Evolutionary conservation across 2,329 filamentous ascomycete genomes (phyloP), one percentile per base, ranked within the genome.

Genomic region (Colletotrichum sojae): DNA sequence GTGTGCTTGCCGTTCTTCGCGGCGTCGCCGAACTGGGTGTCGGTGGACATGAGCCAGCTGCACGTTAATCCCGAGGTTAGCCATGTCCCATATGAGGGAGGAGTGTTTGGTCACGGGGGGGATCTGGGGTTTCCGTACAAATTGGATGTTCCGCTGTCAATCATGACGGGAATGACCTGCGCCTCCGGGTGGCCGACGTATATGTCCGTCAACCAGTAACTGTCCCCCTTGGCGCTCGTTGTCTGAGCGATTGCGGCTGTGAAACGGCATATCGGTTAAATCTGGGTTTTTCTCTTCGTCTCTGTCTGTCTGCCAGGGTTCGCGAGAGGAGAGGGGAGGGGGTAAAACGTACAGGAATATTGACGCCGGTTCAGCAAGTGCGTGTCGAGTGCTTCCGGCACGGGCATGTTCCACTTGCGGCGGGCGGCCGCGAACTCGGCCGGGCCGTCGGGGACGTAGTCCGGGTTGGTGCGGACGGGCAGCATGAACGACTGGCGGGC

Each of bases 1-100:
- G 77, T 74, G 27, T 82, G 89, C 8, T 77, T 76, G 31, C 85
- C 83, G 57, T 88, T 58, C 9, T 43, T 45, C 16, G 55, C 63
- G 3, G 20, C 18, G 22, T 56, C 39, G 5, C 48, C 54, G 51
- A 67, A 69, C 2, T 69, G 79, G 16, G 80, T 78, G n/a, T 75
- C 73, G 5, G 80, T 73, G 0, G 85, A 77, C 45, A 58, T 60
- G 15, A 71, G 22, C 69, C 69, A 71, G 45, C 69, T 71, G 16
- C 4, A 10, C 5, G 9, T 6, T n/a, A n/a, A n/a, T n/a, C n/a
- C 15, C 2, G 12, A 25, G 6, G 12, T 52, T 15, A 52, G 48
- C 10, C 31, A 36, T 36, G 13, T 52, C 12, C 6, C 6, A 15
- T 39, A n/a, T 27, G 6, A 16, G 5, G 6, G 13, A 63, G 18